Percentiles rank a stretch among this genome's conserved stretches.
phyloP scores from a whole-genome alignment of 2,329 filamentous ascomycete species.

The Cercospora beticola region DNA sequence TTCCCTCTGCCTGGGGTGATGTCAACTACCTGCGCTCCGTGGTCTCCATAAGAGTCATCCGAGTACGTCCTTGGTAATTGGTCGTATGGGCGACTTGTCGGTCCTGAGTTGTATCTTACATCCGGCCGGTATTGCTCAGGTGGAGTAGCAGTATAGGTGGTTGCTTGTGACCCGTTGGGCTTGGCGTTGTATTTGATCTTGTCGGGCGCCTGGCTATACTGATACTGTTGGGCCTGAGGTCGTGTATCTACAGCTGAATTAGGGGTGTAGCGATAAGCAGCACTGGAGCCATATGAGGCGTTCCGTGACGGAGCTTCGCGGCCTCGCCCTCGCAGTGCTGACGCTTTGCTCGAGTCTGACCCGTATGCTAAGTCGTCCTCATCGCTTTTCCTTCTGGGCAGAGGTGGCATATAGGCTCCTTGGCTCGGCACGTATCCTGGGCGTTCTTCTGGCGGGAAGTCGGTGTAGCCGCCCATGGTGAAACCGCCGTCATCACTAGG shows the following conservation, averaged over 20 bases:
- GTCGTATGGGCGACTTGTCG: slow-evolving; percentile 22
- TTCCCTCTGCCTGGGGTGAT: slow-evolving; percentile 41
- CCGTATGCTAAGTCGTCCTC: slow-evolving; percentile 39
- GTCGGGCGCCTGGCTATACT: slow-evolving; percentile 44
- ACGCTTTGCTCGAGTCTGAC: slow-evolving; percentile 19
- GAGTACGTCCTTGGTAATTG: slow-evolving; percentile 26
- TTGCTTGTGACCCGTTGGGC: slow-evolving; percentile 23
- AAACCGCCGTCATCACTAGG: slow-evolving; percentile 36
- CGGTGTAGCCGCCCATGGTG: slow-evolving; percentile 47
- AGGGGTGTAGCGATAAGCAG: slow-evolving; percentile 26
- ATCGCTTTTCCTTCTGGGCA: slow-evolving; percentile 18
- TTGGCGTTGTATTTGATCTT: slow-evolving; percentile 47
- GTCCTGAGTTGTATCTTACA: slow-evolving; percentile 20
- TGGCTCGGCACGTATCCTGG: slow-evolving; percentile 38
- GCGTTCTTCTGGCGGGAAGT: slow-evolving; percentile 47
- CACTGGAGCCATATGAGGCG: slow-evolving; percentile 23
- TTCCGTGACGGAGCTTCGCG: slow-evolving; percentile 21
- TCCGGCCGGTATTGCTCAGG: slow-evolving; percentile 21
- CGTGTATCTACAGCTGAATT: slow-evolving; percentile 28
- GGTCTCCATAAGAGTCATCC: slow-evolving; percentile 27
- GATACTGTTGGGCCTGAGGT: slow-evolving; percentile 24
- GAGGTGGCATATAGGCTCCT: slow-evolving; percentile 22
- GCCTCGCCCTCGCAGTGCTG: slow-evolving; percentile 5
- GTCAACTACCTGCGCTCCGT: slow-evolving; percentile 41
- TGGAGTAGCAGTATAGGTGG: slow-evolving; percentile 21